phyloP scores from a whole-genome alignment of 805 yeast species.

The Maudiozyma serrabonitensis region DNA sequence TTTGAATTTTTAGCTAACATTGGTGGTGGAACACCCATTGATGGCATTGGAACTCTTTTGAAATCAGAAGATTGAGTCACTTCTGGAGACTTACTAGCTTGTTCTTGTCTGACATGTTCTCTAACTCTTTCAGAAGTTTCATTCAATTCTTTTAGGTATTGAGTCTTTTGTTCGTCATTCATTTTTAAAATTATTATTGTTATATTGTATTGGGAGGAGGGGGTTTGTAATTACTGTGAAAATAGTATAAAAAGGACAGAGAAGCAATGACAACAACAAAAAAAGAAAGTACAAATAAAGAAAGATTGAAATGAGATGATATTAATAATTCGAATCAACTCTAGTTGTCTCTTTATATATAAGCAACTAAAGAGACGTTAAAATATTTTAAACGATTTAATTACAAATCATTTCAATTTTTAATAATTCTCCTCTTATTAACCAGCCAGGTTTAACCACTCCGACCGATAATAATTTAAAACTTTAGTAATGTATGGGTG shows the following conservation, averaged over 20 bases:
- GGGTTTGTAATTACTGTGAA: background rate
- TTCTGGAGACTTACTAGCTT: background rate
- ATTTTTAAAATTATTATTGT: background rate
- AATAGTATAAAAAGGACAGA: background rate
- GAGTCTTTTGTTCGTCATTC: slow-evolving; percentile 7
- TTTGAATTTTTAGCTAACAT: slow-evolving; percentile 28
- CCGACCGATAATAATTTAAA: too few species aligned
- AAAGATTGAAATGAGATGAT: background rate
- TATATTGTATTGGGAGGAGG: background rate
- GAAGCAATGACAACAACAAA: background rate
- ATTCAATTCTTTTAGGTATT: slow-evolving; percentile 9
- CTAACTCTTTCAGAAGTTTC: slow-evolving; percentile 7
- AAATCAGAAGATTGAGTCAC: slow-evolving; percentile 7
- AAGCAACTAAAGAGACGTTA: background rate
- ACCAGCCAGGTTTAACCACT: too few species aligned
- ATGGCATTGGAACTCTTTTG: slow-evolving; percentile 30
- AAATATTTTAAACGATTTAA: background rate
- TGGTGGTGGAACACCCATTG: slow-evolving; percentile 26
- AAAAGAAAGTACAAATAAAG: background rate
- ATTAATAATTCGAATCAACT: background rate
- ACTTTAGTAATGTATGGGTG: too few species aligned
- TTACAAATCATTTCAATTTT: background rate
- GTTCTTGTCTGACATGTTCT: slow-evolving; percentile 8
- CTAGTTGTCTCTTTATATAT: background rate
- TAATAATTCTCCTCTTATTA: too few species aligned